Base-by-base conservation (phyloP, 768 basidiomycete genomes). In the Tricholoma sp. region DNA sequence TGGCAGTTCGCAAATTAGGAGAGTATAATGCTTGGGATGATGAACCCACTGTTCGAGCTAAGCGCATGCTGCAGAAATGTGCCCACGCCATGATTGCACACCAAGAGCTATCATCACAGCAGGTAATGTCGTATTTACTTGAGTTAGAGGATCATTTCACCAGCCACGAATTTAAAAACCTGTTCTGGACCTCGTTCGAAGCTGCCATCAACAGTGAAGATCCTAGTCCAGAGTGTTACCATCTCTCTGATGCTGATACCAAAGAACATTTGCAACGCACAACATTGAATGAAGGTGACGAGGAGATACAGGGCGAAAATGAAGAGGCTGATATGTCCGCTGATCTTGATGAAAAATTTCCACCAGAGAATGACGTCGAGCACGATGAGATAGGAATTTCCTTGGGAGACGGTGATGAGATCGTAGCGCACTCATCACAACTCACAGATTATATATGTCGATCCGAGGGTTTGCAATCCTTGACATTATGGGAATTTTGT, bases 31-130 rank as follows among this genome's bases (percentile, higher is more conserved):
- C n/a, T n/a, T n/a, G n/a, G n/a, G n/a, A n/a, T n/a, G n/a, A n/a
- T n/a, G n/a, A n/a, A n/a, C n/a, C n/a, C n/a, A n/a, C n/a, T n/a
- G n/a, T n/a, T n/a, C n/a, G n/a, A n/a, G n/a, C n/a, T n/a, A n/a
- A n/a, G n/a, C n/a, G n/a, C n/a, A n/a, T n/a, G n/a, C n/a, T n/a
- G n/a, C n/a, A n/a, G n/a, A n/a, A n/a, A n/a, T n/a, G n/a, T n/a
- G n/a, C n/a, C 33, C 12, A 34, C 10, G 37, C 6, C 37, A 69
- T 77, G 60, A 67, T 77, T 0, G 66, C 69, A 10, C 62, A 71
- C 12, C 73, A 75, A 56, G 76, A 78, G 59, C 28, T 77, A 8
- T 74, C 74, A 4, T 69, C 63, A 1, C 77, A 70, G 44, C 74
- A 76, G 52, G 72, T 77, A 0, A 59, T 61, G 10, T 69, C 66